A percentile compares a stretch with the other conserved stretches of the same genome.
phyloP scores from a whole-genome alignment of 2,329 filamentous ascomycete species.

The Apiospora malaysiana region DNA sequence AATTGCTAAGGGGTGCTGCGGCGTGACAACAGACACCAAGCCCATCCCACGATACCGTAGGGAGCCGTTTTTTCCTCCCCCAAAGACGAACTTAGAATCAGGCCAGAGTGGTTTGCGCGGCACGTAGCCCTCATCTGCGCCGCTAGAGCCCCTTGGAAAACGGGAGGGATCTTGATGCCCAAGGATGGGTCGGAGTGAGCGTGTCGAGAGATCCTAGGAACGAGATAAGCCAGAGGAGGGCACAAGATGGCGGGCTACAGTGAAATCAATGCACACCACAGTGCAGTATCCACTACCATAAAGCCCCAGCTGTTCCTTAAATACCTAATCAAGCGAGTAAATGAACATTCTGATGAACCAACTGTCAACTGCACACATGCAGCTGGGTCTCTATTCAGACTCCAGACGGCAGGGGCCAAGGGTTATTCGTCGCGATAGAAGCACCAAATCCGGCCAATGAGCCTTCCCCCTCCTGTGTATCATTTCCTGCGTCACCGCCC shows the following conservation, averaged over 20 bases:
- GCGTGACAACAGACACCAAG: slow-evolving; percentile 1
- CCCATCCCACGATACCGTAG: slow-evolving; percentile 17
- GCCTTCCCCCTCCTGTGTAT: not conserved
- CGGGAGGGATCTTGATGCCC: not conserved
- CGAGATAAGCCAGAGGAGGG: not conserved
- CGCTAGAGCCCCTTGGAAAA: not conserved
- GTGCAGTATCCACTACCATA: not conserved
- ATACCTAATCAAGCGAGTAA: too few species aligned
- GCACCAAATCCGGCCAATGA: not conserved
- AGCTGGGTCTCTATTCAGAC: not conserved
- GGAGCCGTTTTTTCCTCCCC: not conserved
- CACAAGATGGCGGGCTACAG: not conserved
- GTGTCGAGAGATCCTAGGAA: not conserved
- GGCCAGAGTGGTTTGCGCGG: too few species aligned
- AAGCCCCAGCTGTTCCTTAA: not conserved
- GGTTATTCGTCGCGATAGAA: not conserved
- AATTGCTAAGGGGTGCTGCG: not conserved
- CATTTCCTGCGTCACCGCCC: slow-evolving; percentile 4
- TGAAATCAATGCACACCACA: not conserved
- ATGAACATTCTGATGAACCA: not conserved
- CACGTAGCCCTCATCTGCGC: not conserved
- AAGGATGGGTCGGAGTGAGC: not conserved
- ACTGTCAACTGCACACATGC: not conserved
- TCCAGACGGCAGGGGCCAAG: not conserved
- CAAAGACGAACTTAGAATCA: not conserved